phyloP scores from a whole-genome alignment of 805 yeast species.

The Vanderwaltozyma polyspora region DNA sequence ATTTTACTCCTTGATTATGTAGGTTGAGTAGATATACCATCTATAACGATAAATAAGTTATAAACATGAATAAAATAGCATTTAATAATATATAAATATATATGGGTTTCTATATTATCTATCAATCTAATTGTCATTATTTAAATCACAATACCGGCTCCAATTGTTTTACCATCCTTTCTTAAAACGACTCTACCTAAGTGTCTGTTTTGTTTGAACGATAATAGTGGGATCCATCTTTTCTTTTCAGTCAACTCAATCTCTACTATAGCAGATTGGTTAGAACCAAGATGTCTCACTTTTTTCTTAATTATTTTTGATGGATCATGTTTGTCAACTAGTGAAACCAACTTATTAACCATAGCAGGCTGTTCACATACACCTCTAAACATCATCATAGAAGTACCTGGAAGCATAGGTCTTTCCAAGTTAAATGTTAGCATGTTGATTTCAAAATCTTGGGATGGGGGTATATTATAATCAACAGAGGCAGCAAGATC shows the following conservation, averaged over 20 bases:
- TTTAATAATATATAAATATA: too few species aligned
- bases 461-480: constrained; percentile 36
- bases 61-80: too few species aligned
- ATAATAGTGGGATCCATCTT: constrained; percentile 83
- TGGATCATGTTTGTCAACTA: constrained; percentile 67
- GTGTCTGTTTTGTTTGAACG: constrained; percentile 77
- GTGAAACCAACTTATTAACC: constrained; percentile 36
- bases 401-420: constrained; percentile 72
- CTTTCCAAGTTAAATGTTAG: constrained; percentile 53
- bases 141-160: constrained; percentile 59
- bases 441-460: constrained; percentile 44
- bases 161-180: constrained; percentile 96
- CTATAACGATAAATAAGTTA: not conserved
- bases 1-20: constrained; percentile 46
- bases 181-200: constrained; percentile 93
- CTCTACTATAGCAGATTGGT: constrained; percentile 92
- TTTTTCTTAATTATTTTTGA: constrained; percentile 87
- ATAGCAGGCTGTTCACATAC: constrained; percentile 62
- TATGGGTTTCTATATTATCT: too few species aligned
- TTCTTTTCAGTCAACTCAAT: constrained; percentile 93
- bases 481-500: constrained; percentile 50
- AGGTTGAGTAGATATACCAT: constrained; percentile 14
- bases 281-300: constrained; percentile 85
- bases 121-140: too few species aligned
- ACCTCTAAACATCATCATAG: constrained; percentile 67